Conservation (phyloP, 2,329 filamentous ascomycete species). For the Penicillium sp. region DNA sequence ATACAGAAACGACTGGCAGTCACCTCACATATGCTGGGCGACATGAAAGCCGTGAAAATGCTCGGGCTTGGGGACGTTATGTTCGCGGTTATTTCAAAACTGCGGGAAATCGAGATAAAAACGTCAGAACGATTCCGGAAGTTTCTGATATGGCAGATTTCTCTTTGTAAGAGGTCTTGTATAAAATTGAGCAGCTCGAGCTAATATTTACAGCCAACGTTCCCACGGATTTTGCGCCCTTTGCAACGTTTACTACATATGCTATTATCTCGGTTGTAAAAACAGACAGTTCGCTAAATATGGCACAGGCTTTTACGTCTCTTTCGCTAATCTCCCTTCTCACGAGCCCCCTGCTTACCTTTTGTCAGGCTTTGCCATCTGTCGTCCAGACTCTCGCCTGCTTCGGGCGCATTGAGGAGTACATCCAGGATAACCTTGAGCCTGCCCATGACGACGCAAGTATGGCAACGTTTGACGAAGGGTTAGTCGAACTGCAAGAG, state of each 20-base stretch:
- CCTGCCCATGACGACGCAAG: neutral
- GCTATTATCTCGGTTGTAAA: conserved; percentile 17
- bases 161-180: conserved; percentile 25
- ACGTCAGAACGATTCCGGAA: conserved; percentile 39
- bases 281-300: conserved; percentile 16
- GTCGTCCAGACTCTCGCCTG: conserved; percentile 36
- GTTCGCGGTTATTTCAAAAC: conserved; percentile 32
- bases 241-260: conserved; percentile 22
- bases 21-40: conserved; percentile 25
- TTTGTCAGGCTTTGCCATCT: conserved; percentile 25
- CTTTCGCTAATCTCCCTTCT: conserved; percentile 23
- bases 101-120: conserved; percentile 38
- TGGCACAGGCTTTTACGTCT: conserved; percentile 22
- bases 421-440: conserved; percentile 8
- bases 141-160: conserved; percentile 38
- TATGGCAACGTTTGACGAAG: neutral
- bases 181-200: conserved; percentile 16
- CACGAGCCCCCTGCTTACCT: conserved; percentile 19
- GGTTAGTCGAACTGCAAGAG: neutral
- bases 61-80: conserved; percentile 43
- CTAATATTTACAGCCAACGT: conserved; percentile 36
- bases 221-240: conserved; percentile 36
- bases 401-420: conserved; percentile 41
- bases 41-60: conserved; percentile 50
- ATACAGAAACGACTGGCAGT: conserved; percentile 3